Base-by-base conservation (phyloP, 805 yeast genomes). In the Yarrowia alimentaria region DNA sequence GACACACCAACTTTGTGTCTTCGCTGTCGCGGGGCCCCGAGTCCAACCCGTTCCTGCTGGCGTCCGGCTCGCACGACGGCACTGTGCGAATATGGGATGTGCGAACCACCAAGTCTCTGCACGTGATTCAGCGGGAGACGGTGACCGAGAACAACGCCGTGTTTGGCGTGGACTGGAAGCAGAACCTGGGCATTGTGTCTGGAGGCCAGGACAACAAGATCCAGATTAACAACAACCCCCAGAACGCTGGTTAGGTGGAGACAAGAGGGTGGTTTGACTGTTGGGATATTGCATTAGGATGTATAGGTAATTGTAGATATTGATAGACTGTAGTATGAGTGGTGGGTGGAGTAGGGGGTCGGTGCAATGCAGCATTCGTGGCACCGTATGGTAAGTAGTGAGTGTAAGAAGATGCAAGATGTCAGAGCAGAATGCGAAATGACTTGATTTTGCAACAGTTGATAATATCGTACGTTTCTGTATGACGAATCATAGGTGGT, bases 11-110 rank as follows among this genome's bases (percentile, higher is more conserved):
- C 68, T 90, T 93, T 64, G 98, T 93, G 29, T 91, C 83, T 9
- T 76, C 83, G 1, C 71, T 93, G 57, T 78, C 83, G 21, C 77
- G 84, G 5, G 76, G 82, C 53, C 95, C 97, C 6, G 78, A 77
- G 51, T 43, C 37, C 21, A 85, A 81, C 62, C 86, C 82, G 43
- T 82, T 85, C 68, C 80, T 87, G 81, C 76, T 93, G 60, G 79
- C 86, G 16, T 86, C 96, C 4, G 95, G 84, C 10, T 87, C 96
- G n/a, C 96, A 90, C 64, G 99, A 93, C 67, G 96, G 98, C 19
- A 86, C 95, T 0, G 91, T 84, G 34, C 82, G 89, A 61, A 84
- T 93, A 16, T 93, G 99, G 99, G 99, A 43, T 30, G 50, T 43
- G 12, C 37, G 50, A 62, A 84, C 96, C 4, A 84, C 81, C 56